Conservation (phyloP, 371 early-diverging fungal species). For the Synchytrium microbalum region DNA sequence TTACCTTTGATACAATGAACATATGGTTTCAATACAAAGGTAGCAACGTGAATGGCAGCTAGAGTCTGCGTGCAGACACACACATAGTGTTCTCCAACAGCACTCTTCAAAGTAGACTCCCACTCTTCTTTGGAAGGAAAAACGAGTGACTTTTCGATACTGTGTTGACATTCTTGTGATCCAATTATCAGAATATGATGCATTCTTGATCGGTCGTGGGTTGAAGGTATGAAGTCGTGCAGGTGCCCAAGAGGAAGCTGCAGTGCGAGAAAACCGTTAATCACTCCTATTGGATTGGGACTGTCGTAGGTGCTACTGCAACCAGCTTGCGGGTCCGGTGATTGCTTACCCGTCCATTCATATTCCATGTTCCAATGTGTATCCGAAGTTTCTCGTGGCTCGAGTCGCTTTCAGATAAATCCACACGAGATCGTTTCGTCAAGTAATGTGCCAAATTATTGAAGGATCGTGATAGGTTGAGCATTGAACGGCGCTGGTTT, state of each 20-base stretch:
- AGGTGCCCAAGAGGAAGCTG: neutral
- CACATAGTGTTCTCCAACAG: constrained; percentile 36
- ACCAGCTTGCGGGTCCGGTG: too few relatives aligned
- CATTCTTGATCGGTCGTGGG: constrained; percentile 24
- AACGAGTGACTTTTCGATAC: constrained; percentile 51
- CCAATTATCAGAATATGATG: constrained; percentile 62
- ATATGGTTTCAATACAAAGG: constrained; percentile 55
- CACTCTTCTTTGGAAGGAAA: constrained; percentile 51
- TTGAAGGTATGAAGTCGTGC: neutral
- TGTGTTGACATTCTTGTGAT: constrained; percentile 67
- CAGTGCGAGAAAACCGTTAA: constrained; percentile 19
- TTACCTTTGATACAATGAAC: constrained; percentile 41
- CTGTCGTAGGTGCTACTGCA: neutral
- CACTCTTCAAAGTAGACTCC: constrained; percentile 44
- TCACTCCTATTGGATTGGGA: constrained; percentile 8
- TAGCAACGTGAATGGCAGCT: constrained; percentile 60
- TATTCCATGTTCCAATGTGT: constrained; percentile 69
- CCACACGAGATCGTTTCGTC: neutral
- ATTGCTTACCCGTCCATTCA: constrained; percentile 53
- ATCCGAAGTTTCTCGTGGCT: constrained; percentile 18
- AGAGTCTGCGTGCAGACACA: constrained; percentile 52
- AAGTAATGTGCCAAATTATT: neutral
- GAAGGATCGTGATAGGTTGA: neutral
- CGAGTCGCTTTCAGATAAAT: neutral
- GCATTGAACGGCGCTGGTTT: neutral